phyloP scores from a whole-genome alignment of 2,329 filamentous ascomycete species.

The Colletotrichum acutatum region DNA sequence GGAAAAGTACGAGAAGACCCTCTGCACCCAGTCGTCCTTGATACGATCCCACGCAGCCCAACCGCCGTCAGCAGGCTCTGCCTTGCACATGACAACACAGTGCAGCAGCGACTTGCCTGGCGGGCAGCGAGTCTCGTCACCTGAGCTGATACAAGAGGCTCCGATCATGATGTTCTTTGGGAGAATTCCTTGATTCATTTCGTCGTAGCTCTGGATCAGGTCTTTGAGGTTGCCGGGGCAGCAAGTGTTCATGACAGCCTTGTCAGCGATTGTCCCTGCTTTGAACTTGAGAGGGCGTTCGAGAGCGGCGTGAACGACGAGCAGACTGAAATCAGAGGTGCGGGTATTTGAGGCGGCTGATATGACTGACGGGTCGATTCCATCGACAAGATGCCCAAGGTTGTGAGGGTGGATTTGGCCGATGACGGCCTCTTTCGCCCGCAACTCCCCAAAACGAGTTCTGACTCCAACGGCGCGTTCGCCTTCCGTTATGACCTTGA shows the following conservation, averaged over 20 bases:
- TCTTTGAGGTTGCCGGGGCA: background rate
- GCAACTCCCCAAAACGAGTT: background rate
- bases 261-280: background rate
- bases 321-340: background rate
- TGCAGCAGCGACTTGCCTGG: constrained; percentile 9
- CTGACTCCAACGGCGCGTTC: background rate
- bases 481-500: background rate
- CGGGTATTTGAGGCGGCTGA: background rate
- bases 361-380: background rate
- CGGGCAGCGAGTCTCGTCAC: background rate
- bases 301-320: background rate
- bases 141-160: background rate
- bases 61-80: constrained; percentile 2
- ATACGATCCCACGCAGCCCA: constrained; percentile 4
- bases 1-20: background rate
- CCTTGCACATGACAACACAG: constrained; percentile 15
- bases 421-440: background rate
- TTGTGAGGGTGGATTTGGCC: background rate
- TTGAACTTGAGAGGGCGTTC: background rate
- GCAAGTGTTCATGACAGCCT: background rate
- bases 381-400: background rate
- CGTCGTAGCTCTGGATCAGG: background rate
- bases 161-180: background rate
- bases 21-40: constrained; percentile 3
- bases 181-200: background rate